Conservation (phyloP, 495 filamentous ascomycete genomes). For the Podospora appendiculata region DNA sequence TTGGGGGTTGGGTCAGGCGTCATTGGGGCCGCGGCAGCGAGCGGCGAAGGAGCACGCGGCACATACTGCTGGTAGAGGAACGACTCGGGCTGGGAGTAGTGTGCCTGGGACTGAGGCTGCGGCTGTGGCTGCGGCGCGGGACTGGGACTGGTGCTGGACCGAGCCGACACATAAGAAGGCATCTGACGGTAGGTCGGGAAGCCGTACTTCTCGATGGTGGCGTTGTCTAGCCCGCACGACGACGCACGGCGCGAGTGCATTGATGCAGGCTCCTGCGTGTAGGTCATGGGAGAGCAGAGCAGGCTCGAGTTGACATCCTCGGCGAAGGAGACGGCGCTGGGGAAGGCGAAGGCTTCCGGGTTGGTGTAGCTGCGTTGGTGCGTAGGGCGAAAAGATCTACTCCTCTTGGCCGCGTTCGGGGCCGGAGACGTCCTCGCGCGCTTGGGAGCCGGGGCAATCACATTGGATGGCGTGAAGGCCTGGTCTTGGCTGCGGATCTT, state of each 20-base stretch:
- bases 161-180: constrained; percentile 52
- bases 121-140: constrained; percentile 20
- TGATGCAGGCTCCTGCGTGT: constrained; percentile 40
- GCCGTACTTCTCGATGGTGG: constrained; percentile 58
- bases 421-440: constrained; percentile 29
- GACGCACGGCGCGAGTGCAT: constrained; percentile 57
- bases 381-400: constrained; percentile 32
- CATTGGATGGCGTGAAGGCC: constrained; percentile 39
- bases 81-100: constrained; percentile 25
- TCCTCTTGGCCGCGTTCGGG: constrained; percentile 18
- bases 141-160: constrained; percentile 22
- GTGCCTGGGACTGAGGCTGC: constrained; percentile 19
- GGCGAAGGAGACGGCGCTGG: constrained; percentile 33
- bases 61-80: constrained; percentile 37
- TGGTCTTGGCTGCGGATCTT: constrained; percentile 85
- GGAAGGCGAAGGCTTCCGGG: constrained; percentile 49
- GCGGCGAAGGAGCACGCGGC: constrained; percentile 43
- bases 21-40: constrained; percentile 30
- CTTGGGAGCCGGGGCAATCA: constrained; percentile 27
- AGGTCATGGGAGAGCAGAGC: constrained; percentile 60
- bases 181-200: constrained; percentile 77
- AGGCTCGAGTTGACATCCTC: constrained; percentile 32
- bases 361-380: constrained; percentile 62
- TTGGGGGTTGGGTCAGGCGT: constrained; percentile 40
- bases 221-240: constrained; percentile 59